Conservation (phyloP, 305 asterid genomes). For the Fraxinus platypoda region DNA sequence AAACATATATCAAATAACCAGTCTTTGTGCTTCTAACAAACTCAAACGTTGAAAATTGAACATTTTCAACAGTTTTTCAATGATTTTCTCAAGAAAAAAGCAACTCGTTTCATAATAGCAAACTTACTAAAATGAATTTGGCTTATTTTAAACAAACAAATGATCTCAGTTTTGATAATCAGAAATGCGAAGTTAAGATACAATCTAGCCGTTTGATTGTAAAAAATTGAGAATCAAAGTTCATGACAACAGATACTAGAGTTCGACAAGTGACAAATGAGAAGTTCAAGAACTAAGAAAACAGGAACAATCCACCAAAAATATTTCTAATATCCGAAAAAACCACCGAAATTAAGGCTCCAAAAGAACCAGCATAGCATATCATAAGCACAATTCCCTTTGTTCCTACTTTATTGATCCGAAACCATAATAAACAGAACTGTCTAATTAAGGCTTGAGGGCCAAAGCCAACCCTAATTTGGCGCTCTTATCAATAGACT, state of each 20-base stretch:
- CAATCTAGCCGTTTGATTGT: background rate
- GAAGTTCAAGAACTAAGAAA: constrained; percentile 8
- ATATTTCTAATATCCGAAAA: constrained; percentile 14
- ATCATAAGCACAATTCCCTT: background rate
- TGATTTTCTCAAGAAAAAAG: too few relatives aligned
- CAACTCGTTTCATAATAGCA: too few relatives aligned
- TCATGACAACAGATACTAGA: background rate
- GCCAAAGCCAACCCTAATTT: constrained; percentile 65
- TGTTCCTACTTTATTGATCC: background rate
- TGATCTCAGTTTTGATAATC: background rate
- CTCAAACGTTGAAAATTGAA: too few relatives aligned
- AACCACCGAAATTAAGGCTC: constrained; percentile 16
- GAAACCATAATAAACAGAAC: background rate
- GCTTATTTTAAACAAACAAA: background rate
- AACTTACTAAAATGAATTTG: too few relatives aligned
- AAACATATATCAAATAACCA: too few relatives aligned
- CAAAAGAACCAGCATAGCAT: background rate
- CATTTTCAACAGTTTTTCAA: too few relatives aligned
- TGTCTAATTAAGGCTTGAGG: constrained; percentile 43
- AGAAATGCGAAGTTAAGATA: background rate
- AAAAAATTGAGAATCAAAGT: constrained; percentile 25
- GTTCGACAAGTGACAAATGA: constrained; percentile 11
- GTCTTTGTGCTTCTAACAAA: too few relatives aligned
- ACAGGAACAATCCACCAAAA: constrained; percentile 18
- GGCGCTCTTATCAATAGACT: constrained; percentile 52